phyloP scores from a whole-genome alignment of 2,329 filamentous ascomycete species.

The Fusarium staphyleae region DNA sequence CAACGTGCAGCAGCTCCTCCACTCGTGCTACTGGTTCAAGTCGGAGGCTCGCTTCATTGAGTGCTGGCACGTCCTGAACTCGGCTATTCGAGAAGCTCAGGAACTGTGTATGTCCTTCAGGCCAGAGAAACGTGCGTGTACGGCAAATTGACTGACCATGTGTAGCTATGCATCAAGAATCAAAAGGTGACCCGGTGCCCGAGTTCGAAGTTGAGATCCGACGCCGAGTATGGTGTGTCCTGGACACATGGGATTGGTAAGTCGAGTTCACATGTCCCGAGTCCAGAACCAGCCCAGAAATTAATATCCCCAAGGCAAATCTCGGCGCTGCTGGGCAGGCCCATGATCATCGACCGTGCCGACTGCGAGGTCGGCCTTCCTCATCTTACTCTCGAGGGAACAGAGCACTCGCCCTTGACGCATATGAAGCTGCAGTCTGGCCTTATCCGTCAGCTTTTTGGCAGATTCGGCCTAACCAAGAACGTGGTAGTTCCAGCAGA shows the following conservation, averaged over 20 bases:
- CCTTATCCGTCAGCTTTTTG: conserved; percentile 43
- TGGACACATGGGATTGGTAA: conserved; percentile 51
- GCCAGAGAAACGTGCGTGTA: rapidly evolving
- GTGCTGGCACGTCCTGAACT: conserved; percentile 48
- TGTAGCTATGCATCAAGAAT: conserved; percentile 45
- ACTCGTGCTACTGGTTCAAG: conserved; percentile 50
- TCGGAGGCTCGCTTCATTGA: conserved; percentile 48
- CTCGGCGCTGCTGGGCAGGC: conserved; percentile 44
- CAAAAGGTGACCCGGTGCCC: conserved; percentile 34
- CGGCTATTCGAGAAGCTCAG: conserved; percentile 48
- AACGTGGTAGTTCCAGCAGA: conserved; percentile 42
- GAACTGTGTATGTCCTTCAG: conserved; percentile 41
- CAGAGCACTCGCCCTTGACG: conserved; percentile 43
- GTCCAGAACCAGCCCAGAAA: background rate
- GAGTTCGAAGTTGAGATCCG: conserved; percentile 49
- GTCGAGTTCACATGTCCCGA: background rate
- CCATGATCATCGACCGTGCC: conserved; percentile 46
- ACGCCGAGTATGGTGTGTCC: conserved; percentile 48
- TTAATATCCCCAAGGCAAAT: conserved; percentile 45
- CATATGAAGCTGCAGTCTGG: conserved; percentile 49
- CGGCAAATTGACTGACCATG: conserved; percentile 9
- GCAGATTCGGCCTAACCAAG: conserved; percentile 43
- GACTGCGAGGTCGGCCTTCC: conserved; percentile 46
- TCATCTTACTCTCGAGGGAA: conserved; percentile 44
- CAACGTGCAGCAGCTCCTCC: conserved; percentile 48